Base-by-base conservation (phyloP, 192 early-diverging fungal genomes). In the Entomortierella lignicola region DNA sequence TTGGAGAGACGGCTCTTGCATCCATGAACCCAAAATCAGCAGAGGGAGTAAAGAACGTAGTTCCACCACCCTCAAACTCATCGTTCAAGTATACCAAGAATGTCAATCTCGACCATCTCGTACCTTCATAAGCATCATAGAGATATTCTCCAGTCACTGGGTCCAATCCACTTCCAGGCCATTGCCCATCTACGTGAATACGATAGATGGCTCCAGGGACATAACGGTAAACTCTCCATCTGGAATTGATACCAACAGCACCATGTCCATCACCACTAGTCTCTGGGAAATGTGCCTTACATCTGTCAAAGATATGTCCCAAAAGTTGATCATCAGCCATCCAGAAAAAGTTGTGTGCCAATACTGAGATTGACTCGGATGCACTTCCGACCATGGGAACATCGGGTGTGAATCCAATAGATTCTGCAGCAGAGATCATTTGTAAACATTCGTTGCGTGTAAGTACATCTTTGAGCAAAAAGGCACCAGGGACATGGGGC, bases 341-440 rank as follows among this genome's bases (percentile, higher is more conserved):
- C 91, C 89, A 90, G 69, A 92, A 89, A 43, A 92, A 82, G 82
- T 90, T 90, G 77, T 90, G 88, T 0, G 91, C 91, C 30, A 90
- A 55, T 0, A 89, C 71, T 1, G 88, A 89, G 51, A 77, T 71
- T 2, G 80, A 81, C n/a, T 86, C 84, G 34, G 72, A 59, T 11
- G 89, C 89, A 29, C 80, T 81, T 20, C 87, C 89, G 53, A 80
- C 82, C 20, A 82, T 81, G 29, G 91, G 91, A 29, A 82, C 86
- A 56, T 92, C 91, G 30, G 88, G 87, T 12, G 86, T 90, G 69
- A 87, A 92, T 20, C 91, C 91, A 29, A 90, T 60, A 8, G 83
- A 47, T 66, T 90, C 88, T 8, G 85, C 81, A n/a, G 87, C 86
- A 30, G 71, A 63, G 23, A 89, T 81, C 50, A 92, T 89, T 50